Evolutionary conservation across 208 protist species (phyloP), one percentile per base, ranked within the genome.

Genomic region (Naegleria gruberi): DNA sequence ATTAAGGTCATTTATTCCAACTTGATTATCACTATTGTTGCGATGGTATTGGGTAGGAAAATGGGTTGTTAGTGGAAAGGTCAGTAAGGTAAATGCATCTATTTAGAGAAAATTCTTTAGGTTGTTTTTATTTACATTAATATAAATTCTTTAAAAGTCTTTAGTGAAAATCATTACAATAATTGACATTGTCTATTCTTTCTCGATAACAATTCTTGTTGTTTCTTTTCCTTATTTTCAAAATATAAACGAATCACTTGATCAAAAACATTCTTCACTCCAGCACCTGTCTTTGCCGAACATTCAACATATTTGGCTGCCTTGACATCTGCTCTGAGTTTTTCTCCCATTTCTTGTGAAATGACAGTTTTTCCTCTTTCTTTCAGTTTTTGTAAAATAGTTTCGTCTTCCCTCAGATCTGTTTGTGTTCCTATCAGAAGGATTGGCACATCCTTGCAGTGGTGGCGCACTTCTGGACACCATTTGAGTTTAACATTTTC

Each of bases 401-500:
- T 89, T 40, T 91, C 74, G 47, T 94, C 93, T 7, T 94, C 92
- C 47, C 93, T 57, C 47, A 94, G 82, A 91, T 94, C 93, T 19
- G 90, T 90, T 73, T 94, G 94, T 23, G 93, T 94, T 6, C 90
- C 93, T 30, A 94, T 93, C 8, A 94, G 89, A n/a, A 94, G 93
- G 26, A 94, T 92, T 40, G 93, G 91, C 46, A 92, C 93, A 41
- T 65, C 89, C 19, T 83, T 41, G 87, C 90, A 92, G 40, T 84
- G 89, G n/a, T 92, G 91, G 42, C 74, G 84, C 34, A 94, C 89
- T 41, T 94, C 87, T 51, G 87, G 87, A 34, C 17, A 17, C 87
- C 87, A 89, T 37, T 89, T 89, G 0, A 40, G 8, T 45, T 46
- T 47, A 45, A 96, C 92, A 90, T 96, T 96, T 82, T 96, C 93